Base-by-base conservation (phyloP, 164 flowering plant species). In the Sextonia rubra region DNA sequence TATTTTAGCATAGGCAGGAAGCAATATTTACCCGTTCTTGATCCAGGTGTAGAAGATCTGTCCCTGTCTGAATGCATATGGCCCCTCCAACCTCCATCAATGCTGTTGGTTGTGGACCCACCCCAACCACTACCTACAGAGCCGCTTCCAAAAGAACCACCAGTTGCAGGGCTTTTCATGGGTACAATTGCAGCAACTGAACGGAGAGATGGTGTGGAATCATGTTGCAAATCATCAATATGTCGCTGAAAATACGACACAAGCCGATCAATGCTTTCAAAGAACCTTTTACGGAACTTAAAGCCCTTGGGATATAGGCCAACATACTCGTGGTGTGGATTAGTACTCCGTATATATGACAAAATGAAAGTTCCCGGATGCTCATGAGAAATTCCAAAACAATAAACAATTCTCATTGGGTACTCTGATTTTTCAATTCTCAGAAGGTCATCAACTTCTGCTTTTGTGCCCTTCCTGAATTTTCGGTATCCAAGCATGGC, bases 161-260 rank as follows among this genome's bases (percentile, higher is more conserved):
- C 94, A 71, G 77, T 69, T 64, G 92, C 96, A 73, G 94, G 93
- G 80, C 98, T 92, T 68, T 86, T 85, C 92, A 91, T 86, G 32
- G 99, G 98, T 5, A 95, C 98, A 91, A 86, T 88, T 4, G 99
- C 97, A 78, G 99, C 99, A 74, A 89, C 92, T 30, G 97, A 90
- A 60, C 93, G 83, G n/a, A 89, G 82, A 20, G 97, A 88, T 63
- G 81, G 93, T 2, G 80, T 83, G 17, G 89, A 81, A 1, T 85
- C 95, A 73, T 74, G 85, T 55, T 73, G 84, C 1, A 91, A 85
- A 76, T 93, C 98, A 82, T 95, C 89, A 69, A 95, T 90, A 78
- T 95, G 97, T 66, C 80, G 86, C 83, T 95, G 99, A 66, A 95
- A 95, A 79, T 95, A 84, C 18, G 92, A 86, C 64, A 95, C 94